Evolutionary conservation across 345 rosid genomes (phyloP).

Genomic region (Orychophragmus violaceus): DNA sequence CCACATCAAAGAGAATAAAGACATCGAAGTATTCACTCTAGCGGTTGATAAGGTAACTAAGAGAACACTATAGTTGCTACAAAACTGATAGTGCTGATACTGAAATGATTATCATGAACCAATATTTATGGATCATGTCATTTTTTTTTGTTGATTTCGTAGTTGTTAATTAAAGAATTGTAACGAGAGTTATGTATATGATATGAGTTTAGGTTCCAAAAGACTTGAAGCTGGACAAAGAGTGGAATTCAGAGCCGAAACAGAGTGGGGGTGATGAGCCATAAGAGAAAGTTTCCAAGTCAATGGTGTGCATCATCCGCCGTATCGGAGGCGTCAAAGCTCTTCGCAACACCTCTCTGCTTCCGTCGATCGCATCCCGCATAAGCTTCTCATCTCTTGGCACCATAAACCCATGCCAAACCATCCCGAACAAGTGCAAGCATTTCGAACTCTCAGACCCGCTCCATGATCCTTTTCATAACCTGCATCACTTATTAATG

Average conservation of each 20-base stretch:
- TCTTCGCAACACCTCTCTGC: too few species aligned
- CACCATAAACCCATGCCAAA: too few species aligned
- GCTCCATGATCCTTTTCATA: too few species aligned
- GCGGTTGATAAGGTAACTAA: slow-evolving; percentile 81
- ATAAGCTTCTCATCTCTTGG: too few species aligned
- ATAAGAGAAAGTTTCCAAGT: slow-evolving; percentile 58
- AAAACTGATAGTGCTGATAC: not conserved
- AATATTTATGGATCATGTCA: not conserved
- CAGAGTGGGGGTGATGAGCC: slow-evolving; percentile 47
- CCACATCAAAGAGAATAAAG: slow-evolving; percentile 59
- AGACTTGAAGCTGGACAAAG: slow-evolving; percentile 76
- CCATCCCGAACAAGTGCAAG: too few species aligned
- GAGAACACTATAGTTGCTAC: not conserved
- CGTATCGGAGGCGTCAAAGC: too few species aligned
- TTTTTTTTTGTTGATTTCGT: not conserved
- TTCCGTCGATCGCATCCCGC: too few species aligned
- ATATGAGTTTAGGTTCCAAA: slow-evolving; percentile 59
- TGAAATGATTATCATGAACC: not conserved
- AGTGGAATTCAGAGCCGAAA: slow-evolving; percentile 69
- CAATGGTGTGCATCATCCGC: slow-evolving; percentile 65
- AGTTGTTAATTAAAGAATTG: not conserved
- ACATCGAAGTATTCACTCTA: slow-evolving; percentile 88
- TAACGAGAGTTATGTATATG: not conserved
- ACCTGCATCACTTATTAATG: too few species aligned
- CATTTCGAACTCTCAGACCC: too few species aligned